Base-by-base conservation (phyloP, 2,329 filamentous ascomycete genomes). In the Xylariales sp. region DNA sequence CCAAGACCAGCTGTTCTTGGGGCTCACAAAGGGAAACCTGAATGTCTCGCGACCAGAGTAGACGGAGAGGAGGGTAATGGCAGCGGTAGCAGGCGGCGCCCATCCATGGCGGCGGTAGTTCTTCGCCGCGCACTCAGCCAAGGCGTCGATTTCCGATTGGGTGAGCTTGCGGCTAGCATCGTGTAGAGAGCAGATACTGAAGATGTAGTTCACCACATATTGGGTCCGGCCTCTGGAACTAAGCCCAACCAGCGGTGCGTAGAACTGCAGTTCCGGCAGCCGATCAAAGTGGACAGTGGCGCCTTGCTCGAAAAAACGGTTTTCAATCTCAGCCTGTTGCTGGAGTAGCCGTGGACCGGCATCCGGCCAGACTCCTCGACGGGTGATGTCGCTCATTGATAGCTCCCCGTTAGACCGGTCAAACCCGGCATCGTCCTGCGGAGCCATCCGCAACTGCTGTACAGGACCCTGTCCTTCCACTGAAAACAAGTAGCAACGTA, bases 11-110 rank as follows among this genome's bases (percentile, higher is more conserved):
- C 40, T 33, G 25, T 52, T 47, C 30, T 60, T 57, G 3, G 65
- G 63, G 25, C 49, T 55, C 48, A 57, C 63, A 28, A 70, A 55
- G 13, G 66, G 65, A 45, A 71, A 70, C 5, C 54, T 57, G 47
- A 61, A 66, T 4, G 50, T 59, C 15, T 45, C 45, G 28, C 60
- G 56, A 5, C 54, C 52, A 8, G 47, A 41, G 23, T 50, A 57
- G 2, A 61, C 41, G 34, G 59, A 20, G 30, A 41, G 46, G 3
- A 36, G 40, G 5, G 60, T 52, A 2, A 55, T 12, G 14, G 40
- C 48, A 0, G 48, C 2, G 2, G 51, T 41, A 16, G 57, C 43
- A 14, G 57, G 51, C 41, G 51, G 45, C 36, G 52, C 50, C 46
- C 54, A 59, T 11, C 53, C 40, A 6, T 56, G 40, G n/a, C 56